A percentile compares a stretch with the other conserved stretches of the same genome.
phyloP scores from a whole-genome alignment of 177 flowering plant genomes.

The Vitis hybrid region DNA sequence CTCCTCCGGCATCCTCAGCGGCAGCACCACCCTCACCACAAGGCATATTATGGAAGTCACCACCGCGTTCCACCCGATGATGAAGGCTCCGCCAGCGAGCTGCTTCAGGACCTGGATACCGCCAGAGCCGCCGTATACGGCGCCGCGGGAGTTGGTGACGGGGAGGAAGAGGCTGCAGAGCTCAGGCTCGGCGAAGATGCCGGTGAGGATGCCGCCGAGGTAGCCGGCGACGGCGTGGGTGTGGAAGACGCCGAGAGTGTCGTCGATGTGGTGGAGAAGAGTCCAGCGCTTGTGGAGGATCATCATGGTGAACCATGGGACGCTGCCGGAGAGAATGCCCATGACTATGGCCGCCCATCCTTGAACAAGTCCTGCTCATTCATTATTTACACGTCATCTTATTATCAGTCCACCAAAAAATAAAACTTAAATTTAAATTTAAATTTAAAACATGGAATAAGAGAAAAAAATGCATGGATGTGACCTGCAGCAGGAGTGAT shows the following conservation, averaged over 20 bases:
- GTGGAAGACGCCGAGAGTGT: conserved; percentile 37
- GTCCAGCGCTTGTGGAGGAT: conserved; percentile 32
- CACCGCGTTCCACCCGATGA: conserved; percentile 40
- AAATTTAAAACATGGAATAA: too few species aligned
- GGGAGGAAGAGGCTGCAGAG: conserved; percentile 28
- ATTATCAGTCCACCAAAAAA: too few species aligned
- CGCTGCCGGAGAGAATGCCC: conserved; percentile 34
- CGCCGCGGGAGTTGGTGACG: conserved; percentile 35
- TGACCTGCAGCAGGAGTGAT: conserved; percentile 29
- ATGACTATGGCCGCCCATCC: conserved; percentile 39
- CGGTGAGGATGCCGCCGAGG: conserved; percentile 33
- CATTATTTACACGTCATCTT: too few species aligned
- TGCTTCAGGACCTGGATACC: conserved; percentile 42
- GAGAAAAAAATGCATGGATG: neutral
- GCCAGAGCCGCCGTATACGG: conserved; percentile 39
- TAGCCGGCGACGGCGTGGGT: conserved; percentile 39
- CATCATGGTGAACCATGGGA: conserved; percentile 43
- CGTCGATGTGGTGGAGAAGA: conserved; percentile 28
- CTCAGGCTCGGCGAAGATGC: conserved; percentile 34
- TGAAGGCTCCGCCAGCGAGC: conserved; percentile 35
- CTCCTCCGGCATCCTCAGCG: conserved; percentile 25
- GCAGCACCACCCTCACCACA: conserved; percentile 10
- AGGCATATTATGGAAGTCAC: conserved; percentile 35
- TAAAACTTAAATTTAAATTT: too few species aligned
- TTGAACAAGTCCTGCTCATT: conserved; percentile 28